Evolutionary conservation across 2,329 filamentous ascomycete genomes (phyloP).

Genomic region (Ramichloridium luteum): DNA sequence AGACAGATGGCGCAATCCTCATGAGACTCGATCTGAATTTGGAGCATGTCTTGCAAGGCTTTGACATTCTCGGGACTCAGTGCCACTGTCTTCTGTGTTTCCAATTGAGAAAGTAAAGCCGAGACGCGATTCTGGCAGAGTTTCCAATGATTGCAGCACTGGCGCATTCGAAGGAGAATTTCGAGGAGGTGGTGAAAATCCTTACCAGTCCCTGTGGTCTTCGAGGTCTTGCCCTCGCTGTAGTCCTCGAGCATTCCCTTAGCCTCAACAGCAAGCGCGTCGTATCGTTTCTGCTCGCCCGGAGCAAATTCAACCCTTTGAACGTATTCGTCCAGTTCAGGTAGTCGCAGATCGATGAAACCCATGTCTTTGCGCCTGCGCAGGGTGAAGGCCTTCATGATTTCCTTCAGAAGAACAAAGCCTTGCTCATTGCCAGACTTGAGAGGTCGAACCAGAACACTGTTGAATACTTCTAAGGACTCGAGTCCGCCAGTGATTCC

Average conservation of each 20-base stretch:
- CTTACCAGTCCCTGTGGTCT: constrained; percentile 24
- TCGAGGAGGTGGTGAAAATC: constrained; percentile 68
- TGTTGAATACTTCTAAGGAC: constrained; percentile 60
- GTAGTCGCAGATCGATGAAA: constrained; percentile 71
- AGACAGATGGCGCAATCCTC: constrained; percentile 78
- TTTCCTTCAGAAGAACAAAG: constrained; percentile 54
- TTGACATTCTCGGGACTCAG: constrained; percentile 60
- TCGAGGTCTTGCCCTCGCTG: constrained; percentile 14
- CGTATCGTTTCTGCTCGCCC: constrained; percentile 67
- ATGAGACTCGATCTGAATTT: constrained; percentile 64
- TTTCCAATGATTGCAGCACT: constrained; percentile 82
- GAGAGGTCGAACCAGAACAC: constrained; percentile 57
- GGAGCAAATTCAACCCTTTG: constrained; percentile 61
- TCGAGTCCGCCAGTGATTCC: constrained; percentile 64
- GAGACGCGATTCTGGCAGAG: constrained; percentile 64
- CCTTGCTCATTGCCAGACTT: constrained; percentile 41
- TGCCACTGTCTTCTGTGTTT: constrained; percentile 53
- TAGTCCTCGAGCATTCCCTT: constrained; percentile 54
- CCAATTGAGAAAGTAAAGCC: constrained; percentile 57
- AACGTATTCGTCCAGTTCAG: constrained; percentile 64
- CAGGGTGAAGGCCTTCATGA: constrained; percentile 72
- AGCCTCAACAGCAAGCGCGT: constrained; percentile 62
- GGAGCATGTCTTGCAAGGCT: constrained; percentile 62
- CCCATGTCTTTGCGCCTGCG: constrained; percentile 78
- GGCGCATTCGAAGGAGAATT: constrained; percentile 67